A percentile compares a stretch with the other conserved stretches of the same genome.
Evolutionary conservation across 257 asterid genomes (phyloP).

Genomic region (Ajuga chamaepitys): DNA sequence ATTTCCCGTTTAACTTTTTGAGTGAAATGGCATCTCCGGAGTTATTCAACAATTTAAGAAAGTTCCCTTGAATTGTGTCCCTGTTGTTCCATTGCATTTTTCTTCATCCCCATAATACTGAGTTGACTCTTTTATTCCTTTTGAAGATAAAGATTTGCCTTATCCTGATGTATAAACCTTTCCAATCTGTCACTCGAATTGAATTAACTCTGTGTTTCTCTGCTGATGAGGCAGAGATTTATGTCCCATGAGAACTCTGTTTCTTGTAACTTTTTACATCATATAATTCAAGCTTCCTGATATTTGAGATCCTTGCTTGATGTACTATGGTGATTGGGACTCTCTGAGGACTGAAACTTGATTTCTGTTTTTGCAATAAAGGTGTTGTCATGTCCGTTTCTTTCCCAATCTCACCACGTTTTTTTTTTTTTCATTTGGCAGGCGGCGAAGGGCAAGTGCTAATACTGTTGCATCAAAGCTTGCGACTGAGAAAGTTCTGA

Average conservation of each 20-base stretch:
- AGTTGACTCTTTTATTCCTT: background rate
- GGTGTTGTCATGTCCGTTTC: background rate
- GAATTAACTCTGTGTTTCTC: no score
- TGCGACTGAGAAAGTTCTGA: constrained; percentile 27
- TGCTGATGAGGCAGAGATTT: background rate
- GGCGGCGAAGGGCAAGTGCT: constrained; percentile 39
- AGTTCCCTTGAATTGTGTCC: background rate
- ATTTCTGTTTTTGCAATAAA: background rate
- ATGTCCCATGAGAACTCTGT: background rate
- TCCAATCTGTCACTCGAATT: no score
- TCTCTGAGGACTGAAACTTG: background rate
- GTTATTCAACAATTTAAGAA: background rate
- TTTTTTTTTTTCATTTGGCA: constrained; percentile 24
- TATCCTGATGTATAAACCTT: background rate
- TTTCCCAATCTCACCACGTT: constrained; percentile 1
- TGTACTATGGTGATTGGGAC: no score
- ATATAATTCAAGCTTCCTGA: background rate
- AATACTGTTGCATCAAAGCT: constrained; percentile 24
- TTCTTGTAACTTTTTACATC: background rate
- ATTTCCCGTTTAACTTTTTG: background rate
- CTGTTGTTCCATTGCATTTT: background rate
- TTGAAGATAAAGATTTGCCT: background rate
- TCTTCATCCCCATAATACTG: background rate
- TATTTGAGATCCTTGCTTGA: background rate
- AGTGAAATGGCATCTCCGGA: background rate